Evolutionary conservation across 1,139 yeast species (phyloP).

Genomic region (Geotrichum fermentans): DNA sequence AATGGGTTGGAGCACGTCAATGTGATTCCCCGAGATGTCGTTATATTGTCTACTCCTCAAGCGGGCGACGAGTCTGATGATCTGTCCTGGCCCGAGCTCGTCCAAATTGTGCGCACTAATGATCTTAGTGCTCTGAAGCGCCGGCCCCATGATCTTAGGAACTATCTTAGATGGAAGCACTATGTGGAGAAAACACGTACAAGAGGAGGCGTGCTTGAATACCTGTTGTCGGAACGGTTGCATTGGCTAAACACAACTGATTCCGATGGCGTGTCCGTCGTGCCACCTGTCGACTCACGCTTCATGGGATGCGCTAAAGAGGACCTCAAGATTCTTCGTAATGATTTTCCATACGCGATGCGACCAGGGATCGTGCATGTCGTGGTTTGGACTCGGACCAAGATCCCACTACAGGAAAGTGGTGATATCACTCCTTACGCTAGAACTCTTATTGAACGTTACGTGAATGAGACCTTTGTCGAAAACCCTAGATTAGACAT

Average conservation of each 20-base stretch:
- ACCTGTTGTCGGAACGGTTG: constrained; percentile 32
- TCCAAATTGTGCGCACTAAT: constrained; percentile 20
- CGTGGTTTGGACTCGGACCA: constrained; percentile 41
- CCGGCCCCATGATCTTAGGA: constrained; percentile 35
- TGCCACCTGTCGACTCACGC: constrained; percentile 19
- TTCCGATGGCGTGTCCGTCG: constrained; percentile 5
- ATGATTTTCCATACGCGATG: constrained; percentile 43
- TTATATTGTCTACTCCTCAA: constrained; percentile 13
- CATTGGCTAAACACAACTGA: constrained; percentile 28
- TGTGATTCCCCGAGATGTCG: constrained; percentile 18
- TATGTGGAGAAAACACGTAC: constrained; percentile 19
- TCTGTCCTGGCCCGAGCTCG: constrained; percentile 15
- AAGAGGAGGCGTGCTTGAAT: constrained; percentile 34
- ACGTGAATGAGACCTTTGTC: constrained; percentile 32
- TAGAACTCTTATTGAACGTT: constrained; percentile 28
- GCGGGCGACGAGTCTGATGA: constrained; percentile 2
- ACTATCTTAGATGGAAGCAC: constrained; percentile 35
- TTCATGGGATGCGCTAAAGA: constrained; percentile 27
- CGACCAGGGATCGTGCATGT: constrained; percentile 38
- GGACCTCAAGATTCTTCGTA: constrained; percentile 38
- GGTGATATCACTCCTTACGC: constrained; percentile 32
- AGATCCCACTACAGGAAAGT: constrained; percentile 32
- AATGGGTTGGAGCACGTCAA: constrained; percentile 16
- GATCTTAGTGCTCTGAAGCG: constrained; percentile 33
- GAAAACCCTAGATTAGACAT: constrained; percentile 26